Evolutionary conservation across 768 basidiomycete genomes (phyloP).

Genomic region (Hysterangium stoloniferum): DNA sequence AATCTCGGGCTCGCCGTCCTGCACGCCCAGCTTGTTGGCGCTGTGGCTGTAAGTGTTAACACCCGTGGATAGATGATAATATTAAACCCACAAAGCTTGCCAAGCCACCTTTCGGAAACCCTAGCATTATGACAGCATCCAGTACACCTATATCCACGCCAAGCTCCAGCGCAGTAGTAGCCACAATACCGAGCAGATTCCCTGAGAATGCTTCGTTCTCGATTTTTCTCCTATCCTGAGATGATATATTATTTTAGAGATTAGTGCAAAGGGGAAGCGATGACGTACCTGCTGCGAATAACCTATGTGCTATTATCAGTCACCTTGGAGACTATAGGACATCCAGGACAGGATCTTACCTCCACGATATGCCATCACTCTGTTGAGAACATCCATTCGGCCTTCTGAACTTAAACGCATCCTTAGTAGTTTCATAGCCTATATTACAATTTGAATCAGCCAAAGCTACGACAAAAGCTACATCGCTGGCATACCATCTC

Average conservation of each 20-base stretch:
- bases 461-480: no score
- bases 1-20: conserved; percentile 72
- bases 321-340: not conserved
- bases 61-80: not conserved
- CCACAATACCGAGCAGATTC: conserved; percentile 74
- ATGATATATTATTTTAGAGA: not conserved
- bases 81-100: conserved; percentile 63
- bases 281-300: conserved; percentile 58
- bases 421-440: conserved; percentile 77
- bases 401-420: conserved; percentile 66
- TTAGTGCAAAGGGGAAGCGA: not conserved
- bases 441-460: no score
- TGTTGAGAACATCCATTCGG: conserved; percentile 63
- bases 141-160: conserved; percentile 88
- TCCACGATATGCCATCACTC: conserved; percentile 78
- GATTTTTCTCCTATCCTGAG: conserved; percentile 71
- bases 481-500: conserved; percentile 72
- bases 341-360: conserved; percentile 35
- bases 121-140: conserved; percentile 85
- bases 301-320: conserved; percentile 31
- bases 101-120: conserved; percentile 62
- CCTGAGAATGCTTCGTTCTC: conserved; percentile 85
- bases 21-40: conserved; percentile 87
- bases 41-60: conserved; percentile 28
- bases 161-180: conserved; percentile 86